Conservation (phyloP, 1,284 basidiomycete genomes). For the Hymenochaete sp. region DNA sequence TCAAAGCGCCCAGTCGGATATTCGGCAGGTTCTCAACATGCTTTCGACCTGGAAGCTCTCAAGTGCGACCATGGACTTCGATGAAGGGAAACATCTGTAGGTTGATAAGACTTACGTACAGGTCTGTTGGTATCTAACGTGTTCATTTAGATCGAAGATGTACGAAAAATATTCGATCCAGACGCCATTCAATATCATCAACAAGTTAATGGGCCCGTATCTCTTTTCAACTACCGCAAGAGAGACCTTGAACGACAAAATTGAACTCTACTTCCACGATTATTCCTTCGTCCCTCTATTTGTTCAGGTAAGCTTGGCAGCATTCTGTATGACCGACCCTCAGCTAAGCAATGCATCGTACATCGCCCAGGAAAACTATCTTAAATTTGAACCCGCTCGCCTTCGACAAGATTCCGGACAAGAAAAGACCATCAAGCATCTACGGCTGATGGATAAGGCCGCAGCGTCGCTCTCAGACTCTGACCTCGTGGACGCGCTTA, state of each 20-base stretch:
- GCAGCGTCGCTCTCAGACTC: constrained; percentile 90
- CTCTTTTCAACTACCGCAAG: constrained; percentile 77
- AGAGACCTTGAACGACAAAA: constrained; percentile 84
- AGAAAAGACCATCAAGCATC: constrained; percentile 58
- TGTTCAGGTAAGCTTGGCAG: constrained; percentile 58
- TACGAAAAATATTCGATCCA: constrained; percentile 91
- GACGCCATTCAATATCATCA: constrained; percentile 84
- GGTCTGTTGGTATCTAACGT: neutral
- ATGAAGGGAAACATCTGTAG: constrained; percentile 83
- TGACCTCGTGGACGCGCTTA: constrained; percentile 89
- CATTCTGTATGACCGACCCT: neutral
- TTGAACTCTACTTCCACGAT: constrained; percentile 96
- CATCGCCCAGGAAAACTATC: constrained; percentile 72
- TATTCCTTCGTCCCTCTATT: constrained; percentile 90
- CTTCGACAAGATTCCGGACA: constrained; percentile 52
- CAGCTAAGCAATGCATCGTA: no score
- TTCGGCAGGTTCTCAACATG: constrained; percentile 96
- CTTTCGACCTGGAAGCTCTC: constrained; percentile 91
- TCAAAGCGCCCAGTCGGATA: constrained; percentile 84
- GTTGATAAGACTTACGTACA: constrained; percentile 25
- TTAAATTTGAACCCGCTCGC: constrained; percentile 70
- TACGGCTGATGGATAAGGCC: constrained; percentile 81
- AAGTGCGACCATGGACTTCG: constrained; percentile 73
- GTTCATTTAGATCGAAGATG: constrained; percentile 55
- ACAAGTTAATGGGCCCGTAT: constrained; percentile 83